Base-by-base conservation (phyloP, 108 stramenopile species). In the Aurantiochytrium sp. region DNA sequence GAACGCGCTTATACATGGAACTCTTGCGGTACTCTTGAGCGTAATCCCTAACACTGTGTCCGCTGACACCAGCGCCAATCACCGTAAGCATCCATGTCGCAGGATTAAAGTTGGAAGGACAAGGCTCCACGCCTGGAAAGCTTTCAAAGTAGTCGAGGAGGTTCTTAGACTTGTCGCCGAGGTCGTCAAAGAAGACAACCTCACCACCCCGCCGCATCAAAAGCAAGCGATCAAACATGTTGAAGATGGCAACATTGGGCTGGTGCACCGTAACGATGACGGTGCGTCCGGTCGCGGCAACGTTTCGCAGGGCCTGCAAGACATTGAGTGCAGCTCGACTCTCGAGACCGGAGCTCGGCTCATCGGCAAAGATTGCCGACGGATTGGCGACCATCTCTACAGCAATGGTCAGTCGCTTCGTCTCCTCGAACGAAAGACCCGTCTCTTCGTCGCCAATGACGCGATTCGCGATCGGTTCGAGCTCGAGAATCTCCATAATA, bases 71-170 rank as follows among this genome's bases (percentile, higher is more conserved):
- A 5, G 94, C 91, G 42, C 92, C 93, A 73, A 94, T 93, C 25
- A 92, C 95, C 88, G 94, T 95, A 18, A 96, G 95, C 96, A 96
- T 96, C 95, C 95, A 96, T 5, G 95, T 94, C 18, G 96, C 96
- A 18, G 96, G 96, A 51, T 96, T 96, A 53, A 92, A 94, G 51
- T 94, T 92, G 91, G 35, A 90, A 90, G 23, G 71, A 55, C 23
- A 87, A 72, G 25, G 16, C 14, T 43, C 88, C 89, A 58, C 88
- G 43, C 58, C 59, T 29, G 91, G 91, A 5, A 72, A 14, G 53
- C 72, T 43, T 55, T 95, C 93, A 44, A 97, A 89, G 72, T 96
- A 96, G 12, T 92, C 42, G 58, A 96, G 93, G 60, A 97, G 90
- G 43, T 91, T 91, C 58, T 23, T 58, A 58, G 90, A 90, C 16